phyloP scores from a whole-genome alignment of 2,329 filamentous ascomycete species.

The Dactylellina leptospora region DNA sequence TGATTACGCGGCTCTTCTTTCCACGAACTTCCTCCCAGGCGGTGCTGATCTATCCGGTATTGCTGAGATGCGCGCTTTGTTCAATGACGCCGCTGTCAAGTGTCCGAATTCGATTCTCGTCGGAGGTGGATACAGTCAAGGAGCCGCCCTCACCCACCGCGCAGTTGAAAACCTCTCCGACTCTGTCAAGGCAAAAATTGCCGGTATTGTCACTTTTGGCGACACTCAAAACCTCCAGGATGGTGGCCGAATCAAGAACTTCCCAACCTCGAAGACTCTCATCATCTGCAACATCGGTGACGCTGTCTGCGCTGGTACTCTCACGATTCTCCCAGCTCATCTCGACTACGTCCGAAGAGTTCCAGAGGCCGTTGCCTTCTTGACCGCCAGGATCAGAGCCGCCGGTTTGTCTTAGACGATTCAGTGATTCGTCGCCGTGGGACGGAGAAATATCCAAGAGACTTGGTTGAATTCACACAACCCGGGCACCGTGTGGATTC shows the following conservation, averaged over 20 bases:
- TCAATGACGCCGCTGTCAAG: slow-evolving; percentile 59
- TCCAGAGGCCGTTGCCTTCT: slow-evolving; percentile 41
- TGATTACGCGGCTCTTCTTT: slow-evolving; percentile 60
- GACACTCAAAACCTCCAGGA: slow-evolving; percentile 64
- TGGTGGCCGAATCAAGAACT: slow-evolving; percentile 61
- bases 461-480: slow-evolving; percentile 28
- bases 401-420: slow-evolving; percentile 7
- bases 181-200: slow-evolving; percentile 59
- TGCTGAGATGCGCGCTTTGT: slow-evolving; percentile 59
- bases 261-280: slow-evolving; percentile 58
- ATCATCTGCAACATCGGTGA: slow-evolving; percentile 61
- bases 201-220: slow-evolving; percentile 61
- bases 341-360: slow-evolving; percentile 59
- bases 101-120: slow-evolving; percentile 61
- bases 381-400: slow-evolving; percentile 32
- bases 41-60: slow-evolving; percentile 59
- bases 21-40: slow-evolving; percentile 58
- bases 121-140: slow-evolving; percentile 62
- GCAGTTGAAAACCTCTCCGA: slow-evolving; percentile 56
- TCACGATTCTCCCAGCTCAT: slow-evolving; percentile 60
- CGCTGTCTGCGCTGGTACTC: slow-evolving; percentile 60
- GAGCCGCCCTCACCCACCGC: slow-evolving; percentile 58
- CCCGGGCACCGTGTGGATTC: slow-evolving; percentile 31
- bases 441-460: slow-evolving; percentile 4
- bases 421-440: background rate